A percentile compares a stretch with the other conserved stretches of the same genome.
Evolutionary conservation across 345 rosid species (phyloP).

Genomic region (Eucalyptus polyanthemos): DNA sequence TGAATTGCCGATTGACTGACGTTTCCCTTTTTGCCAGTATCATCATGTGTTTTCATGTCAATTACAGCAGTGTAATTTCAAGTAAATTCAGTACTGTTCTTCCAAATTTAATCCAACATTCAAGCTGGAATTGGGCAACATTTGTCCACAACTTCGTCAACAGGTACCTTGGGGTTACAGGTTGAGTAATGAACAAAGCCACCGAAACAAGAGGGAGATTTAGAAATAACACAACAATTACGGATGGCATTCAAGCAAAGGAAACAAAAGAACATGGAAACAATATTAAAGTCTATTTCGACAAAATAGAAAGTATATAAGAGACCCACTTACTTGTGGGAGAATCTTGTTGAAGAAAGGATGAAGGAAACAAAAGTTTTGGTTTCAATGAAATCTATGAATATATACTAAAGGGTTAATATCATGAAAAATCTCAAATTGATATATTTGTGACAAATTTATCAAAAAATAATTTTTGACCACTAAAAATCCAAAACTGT

Average conservation of each 20-base stretch:
- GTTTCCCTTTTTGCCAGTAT: background rate
- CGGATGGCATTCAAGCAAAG: background rate
- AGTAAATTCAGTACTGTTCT: background rate
- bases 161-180: background rate
- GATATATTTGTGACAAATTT: rapidly evolving
- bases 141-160: background rate
- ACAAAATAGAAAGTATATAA: background rate
- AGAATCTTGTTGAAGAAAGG: background rate
- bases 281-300: background rate
- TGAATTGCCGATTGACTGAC: background rate
- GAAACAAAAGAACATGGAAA: background rate
- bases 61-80: background rate
- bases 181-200: background rate
- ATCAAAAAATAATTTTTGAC: too few relatives aligned
- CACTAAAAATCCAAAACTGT: too few relatives aligned
- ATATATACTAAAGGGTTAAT: background rate
- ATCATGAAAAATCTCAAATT: rapidly evolving
- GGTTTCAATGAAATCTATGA: background rate
- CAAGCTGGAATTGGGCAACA: background rate
- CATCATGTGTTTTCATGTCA: background rate
- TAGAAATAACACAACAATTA: background rate
- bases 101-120: background rate
- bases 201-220: background rate
- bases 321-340: background rate
- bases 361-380: background rate